These are phyloP conservation scores for Pseudogymnoascus sp. DNA, from an alignment of 2,329 filamentous ascomycete species.

Conservation along the genomic window DNA sequence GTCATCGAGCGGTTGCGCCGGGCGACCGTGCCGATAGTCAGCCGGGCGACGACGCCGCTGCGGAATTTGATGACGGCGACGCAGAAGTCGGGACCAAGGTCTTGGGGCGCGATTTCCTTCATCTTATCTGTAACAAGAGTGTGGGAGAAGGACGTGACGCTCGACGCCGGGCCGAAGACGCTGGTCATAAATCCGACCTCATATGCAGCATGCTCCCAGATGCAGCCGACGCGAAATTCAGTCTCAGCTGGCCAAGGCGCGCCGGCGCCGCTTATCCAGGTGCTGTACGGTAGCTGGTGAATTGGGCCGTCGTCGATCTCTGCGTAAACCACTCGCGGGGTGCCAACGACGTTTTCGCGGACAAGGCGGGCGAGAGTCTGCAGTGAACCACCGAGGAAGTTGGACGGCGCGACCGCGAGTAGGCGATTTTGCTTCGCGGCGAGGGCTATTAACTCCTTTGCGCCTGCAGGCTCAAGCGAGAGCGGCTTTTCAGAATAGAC, in stretches of 20 bases:
- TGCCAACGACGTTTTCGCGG: background rate
- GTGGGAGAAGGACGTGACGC: background rate
- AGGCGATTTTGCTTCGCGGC: background rate
- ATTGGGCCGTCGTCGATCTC: background rate
- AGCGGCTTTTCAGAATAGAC: background rate
- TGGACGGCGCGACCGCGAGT: background rate
- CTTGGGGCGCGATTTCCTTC: background rate
- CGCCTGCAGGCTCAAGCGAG: background rate
- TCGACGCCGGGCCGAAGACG: background rate
- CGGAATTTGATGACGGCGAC: background rate
- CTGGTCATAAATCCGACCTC: background rate
- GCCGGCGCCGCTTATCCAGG: background rate
- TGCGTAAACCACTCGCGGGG: background rate
- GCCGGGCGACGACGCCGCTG: background rate
- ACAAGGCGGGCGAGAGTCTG: background rate
- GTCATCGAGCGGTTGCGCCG: background rate
- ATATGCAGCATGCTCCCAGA: background rate
- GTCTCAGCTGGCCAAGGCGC: background rate
- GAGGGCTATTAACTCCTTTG: background rate
- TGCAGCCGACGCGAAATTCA: background rate
- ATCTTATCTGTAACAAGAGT: background rate
- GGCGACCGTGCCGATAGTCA: background rate
- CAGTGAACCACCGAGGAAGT: background rate
- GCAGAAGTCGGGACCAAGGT: background rate
- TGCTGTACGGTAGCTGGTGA: background rate